Evolutionary conservation across 768 basidiomycete genomes (phyloP).

Genomic region (Trametes sanguinea): DNA sequence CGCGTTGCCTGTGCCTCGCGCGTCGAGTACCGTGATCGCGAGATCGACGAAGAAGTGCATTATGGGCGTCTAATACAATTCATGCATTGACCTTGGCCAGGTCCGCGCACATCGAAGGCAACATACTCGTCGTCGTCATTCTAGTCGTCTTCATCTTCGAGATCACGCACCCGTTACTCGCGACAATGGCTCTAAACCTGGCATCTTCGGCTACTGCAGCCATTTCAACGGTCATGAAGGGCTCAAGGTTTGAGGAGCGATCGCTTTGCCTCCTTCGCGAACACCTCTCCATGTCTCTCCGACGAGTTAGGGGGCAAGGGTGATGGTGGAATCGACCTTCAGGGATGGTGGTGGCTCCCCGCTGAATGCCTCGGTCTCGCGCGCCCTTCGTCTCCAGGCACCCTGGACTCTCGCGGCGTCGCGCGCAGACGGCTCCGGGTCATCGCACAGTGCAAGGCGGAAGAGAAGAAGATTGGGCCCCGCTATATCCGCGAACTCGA

Average conservation of each 20-base stretch:
- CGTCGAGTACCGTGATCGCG: background rate
- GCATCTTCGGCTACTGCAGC: background rate
- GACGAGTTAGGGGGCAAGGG: conserved; percentile 81
- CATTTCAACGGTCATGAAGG: conserved; percentile 61
- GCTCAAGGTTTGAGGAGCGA: conserved; percentile 73
- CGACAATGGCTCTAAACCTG: background rate
- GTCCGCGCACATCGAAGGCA: background rate
- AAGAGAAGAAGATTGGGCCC: conserved; percentile 78
- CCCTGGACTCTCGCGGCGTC: background rate
- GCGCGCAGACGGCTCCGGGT: conserved; percentile 64
- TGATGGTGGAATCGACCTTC: conserved; percentile 88
- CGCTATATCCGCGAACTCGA: conserved; percentile 87
- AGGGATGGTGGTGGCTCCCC: conserved; percentile 95
- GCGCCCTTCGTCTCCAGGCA: background rate
- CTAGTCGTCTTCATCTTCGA: background rate
- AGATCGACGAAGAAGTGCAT: background rate
- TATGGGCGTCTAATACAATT: background rate
- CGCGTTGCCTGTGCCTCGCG: background rate
- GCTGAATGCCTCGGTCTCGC: background rate
- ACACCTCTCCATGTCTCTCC: conserved; percentile 77
- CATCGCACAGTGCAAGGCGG: conserved; percentile 89
- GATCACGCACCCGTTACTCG: background rate
- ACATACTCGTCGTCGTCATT: background rate
- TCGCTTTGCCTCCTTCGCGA: conserved; percentile 61
- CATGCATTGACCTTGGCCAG: background rate